Percentiles rank a stretch among this genome's conserved stretches.
Conservation (phyloP, 2,329 filamentous ascomycete genomes). For the Drechslerella coelobrocha region DNA sequence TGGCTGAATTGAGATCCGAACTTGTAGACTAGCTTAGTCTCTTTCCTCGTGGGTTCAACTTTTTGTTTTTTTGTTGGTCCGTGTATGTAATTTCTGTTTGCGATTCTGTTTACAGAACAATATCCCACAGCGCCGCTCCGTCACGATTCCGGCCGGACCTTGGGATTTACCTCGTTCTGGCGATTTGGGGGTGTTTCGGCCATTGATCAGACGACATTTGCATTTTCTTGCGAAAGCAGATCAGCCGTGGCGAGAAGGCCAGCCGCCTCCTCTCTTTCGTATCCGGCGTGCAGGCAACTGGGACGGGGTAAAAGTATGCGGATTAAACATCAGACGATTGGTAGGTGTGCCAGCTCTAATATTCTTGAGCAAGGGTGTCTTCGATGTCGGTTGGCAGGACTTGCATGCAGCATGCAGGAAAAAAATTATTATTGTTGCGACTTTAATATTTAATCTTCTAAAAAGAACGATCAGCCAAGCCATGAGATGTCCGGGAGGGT, state of each 20-base stretch:
- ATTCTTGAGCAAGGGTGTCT: constrained; percentile 45
- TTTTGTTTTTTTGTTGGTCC: constrained; percentile 2
- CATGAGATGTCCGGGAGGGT: constrained; percentile 8
- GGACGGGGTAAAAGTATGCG: constrained; percentile 19
- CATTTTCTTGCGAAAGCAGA: constrained; percentile 6
- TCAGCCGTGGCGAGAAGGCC: constrained; percentile 38
- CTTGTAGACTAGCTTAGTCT: constrained; percentile 23
- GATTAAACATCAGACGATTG: constrained; percentile 50
- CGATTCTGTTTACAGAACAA: constrained; percentile 42
- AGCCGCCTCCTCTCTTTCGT: constrained; percentile 14
- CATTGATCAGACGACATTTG: constrained; percentile 31
- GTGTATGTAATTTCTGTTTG: constrained; percentile 26
- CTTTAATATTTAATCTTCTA: background rate
- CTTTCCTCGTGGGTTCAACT: constrained; percentile 16
- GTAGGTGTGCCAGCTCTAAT: constrained; percentile 47
- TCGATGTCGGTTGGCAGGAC: constrained; percentile 40
- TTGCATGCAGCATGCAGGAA: constrained; percentile 22
- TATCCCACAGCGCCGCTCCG: constrained; percentile 16
- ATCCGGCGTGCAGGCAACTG: constrained; percentile 33
- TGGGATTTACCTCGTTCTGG: background rate
- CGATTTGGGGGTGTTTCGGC: constrained; percentile 17
- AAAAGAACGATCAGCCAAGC: background rate
- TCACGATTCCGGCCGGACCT: constrained; percentile 4
- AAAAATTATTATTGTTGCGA: background rate
- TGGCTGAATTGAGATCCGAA: constrained; percentile 36